phyloP scores from a whole-genome alignment of 805 yeast genomes.

The Saturnispora hagleri region DNA sequence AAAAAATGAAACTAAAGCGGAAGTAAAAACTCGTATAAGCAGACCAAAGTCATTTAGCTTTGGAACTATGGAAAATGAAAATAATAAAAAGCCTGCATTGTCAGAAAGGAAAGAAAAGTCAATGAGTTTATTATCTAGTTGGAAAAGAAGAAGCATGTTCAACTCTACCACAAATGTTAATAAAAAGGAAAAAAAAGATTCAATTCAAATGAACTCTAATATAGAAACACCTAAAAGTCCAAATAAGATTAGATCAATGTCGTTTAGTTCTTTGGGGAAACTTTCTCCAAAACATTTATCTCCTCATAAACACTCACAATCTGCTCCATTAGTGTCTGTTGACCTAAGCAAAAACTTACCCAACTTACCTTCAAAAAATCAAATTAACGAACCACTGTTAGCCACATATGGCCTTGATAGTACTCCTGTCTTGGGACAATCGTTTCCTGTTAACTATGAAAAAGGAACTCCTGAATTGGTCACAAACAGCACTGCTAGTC shows the following conservation, averaged over 20 bases:
- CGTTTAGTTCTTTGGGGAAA: slow-evolving; percentile 3
- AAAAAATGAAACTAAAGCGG: slow-evolving; percentile 6
- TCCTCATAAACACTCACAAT: slow-evolving; percentile 11
- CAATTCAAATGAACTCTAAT: background rate
- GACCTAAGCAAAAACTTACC: slow-evolving; percentile 5
- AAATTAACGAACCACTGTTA: slow-evolving; percentile 9
- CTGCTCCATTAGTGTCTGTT: slow-evolving; percentile 4
- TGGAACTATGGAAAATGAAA: slow-evolving; percentile 1
- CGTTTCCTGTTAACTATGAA: background rate
- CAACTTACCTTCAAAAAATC: slow-evolving; percentile 2
- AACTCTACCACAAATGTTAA: background rate
- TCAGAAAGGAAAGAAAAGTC: slow-evolving; percentile 21
- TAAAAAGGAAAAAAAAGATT: background rate
- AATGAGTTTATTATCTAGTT: slow-evolving; percentile 22
- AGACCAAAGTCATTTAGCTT: slow-evolving; percentile 14
- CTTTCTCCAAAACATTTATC: background rate
- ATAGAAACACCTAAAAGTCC: background rate
- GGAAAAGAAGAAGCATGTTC: slow-evolving; percentile 25
- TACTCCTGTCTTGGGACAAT: slow-evolving; percentile 7
- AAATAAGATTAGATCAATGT: slow-evolving; percentile 2
- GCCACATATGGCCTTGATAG: slow-evolving; percentile 19
- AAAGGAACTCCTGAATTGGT: background rate
- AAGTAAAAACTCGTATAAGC: background rate
- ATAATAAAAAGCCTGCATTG: slow-evolving; percentile 9
- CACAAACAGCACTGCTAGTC: background rate